Evolutionary conservation across 805 yeast species (phyloP).

Genomic region (Allodekkera sacchari): DNA sequence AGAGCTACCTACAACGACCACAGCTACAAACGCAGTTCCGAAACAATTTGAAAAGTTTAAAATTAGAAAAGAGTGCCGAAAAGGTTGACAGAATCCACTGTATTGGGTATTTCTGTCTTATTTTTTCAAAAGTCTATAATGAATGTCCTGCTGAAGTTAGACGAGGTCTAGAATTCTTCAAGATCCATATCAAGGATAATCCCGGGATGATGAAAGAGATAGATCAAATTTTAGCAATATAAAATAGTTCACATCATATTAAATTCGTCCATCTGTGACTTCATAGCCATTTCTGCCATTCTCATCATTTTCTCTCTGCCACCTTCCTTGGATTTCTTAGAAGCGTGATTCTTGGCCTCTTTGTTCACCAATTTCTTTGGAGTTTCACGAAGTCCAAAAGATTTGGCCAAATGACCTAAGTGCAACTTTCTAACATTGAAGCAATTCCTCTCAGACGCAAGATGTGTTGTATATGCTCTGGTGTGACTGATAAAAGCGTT

Average conservation of each 20-base stretch:
- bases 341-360: slow-evolving; percentile 25
- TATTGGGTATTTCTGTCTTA: slow-evolving; percentile 20
- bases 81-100: slow-evolving; percentile 12
- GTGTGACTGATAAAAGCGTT: slow-evolving; percentile 83
- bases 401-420: slow-evolving; percentile 92
- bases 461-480: slow-evolving; percentile 94
- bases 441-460: slow-evolving; percentile 64
- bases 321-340: slow-evolving; percentile 49
- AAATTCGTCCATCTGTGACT: slow-evolving; percentile 62
- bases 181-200: background rate
- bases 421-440: slow-evolving; percentile 81
- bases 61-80: too few species aligned
- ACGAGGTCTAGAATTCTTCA: background rate
- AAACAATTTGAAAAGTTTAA: too few species aligned
- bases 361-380: slow-evolving; percentile 59
- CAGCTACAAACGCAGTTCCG: too few species aligned
- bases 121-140: slow-evolving; percentile 4
- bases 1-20: too few species aligned
- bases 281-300: slow-evolving; percentile 62
- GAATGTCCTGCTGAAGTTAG: too few species aligned
- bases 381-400: slow-evolving; percentile 90
- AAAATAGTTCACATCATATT: slow-evolving; percentile 35
- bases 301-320: slow-evolving; percentile 68
- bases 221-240: background rate
- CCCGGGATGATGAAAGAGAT: slow-evolving; percentile 7